phyloP scores from a whole-genome alignment of 2,329 filamentous ascomycete genomes.

The Ophiocordyceps robertsii region DNA sequence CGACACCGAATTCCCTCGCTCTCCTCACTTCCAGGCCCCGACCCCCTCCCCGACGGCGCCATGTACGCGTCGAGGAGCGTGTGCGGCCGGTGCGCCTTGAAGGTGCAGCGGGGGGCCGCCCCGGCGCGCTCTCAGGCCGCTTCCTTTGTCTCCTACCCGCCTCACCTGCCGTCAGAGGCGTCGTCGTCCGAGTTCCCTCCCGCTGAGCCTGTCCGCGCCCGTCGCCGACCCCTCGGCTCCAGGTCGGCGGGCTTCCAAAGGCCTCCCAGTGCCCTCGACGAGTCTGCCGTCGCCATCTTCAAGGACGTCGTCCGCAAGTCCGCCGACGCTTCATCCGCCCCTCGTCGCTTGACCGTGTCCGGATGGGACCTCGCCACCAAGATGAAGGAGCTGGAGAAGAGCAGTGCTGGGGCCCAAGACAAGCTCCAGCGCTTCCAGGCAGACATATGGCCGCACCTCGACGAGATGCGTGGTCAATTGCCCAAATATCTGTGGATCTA shows the following conservation, averaged over 20 bases:
- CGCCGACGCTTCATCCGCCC: neutral
- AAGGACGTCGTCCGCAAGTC: constrained; percentile 17
- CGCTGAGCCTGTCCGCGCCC: too few relatives aligned
- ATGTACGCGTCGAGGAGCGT: neutral
- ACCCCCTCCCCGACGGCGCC: neutral
- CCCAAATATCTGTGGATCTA: constrained; percentile 14
- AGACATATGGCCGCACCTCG: constrained; percentile 17
- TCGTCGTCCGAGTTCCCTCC: too few relatives aligned
- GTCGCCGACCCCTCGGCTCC: too few relatives aligned
- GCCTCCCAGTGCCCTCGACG: constrained; percentile 1
- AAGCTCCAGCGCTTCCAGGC: constrained; percentile 12
- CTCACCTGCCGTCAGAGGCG: neutral
- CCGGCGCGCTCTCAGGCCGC: neutral
- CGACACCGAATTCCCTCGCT: too few relatives aligned
- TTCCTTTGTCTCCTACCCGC: neutral
- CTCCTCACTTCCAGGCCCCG: too few relatives aligned
- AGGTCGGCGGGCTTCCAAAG: too few relatives aligned
- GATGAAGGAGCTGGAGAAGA: constrained; percentile 8
- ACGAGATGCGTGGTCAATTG: constrained; percentile 11
- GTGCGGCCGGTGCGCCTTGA: neutral
- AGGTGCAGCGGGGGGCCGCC: neutral
- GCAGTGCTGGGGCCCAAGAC: constrained; percentile 2
- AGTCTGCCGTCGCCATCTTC: constrained; percentile 18
- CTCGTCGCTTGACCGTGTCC: neutral
- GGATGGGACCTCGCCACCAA: neutral